Percentiles rank a stretch among this genome's conserved stretches.
Conservation (phyloP, 805 yeast genomes). For the Metschnikowia anglica region DNA sequence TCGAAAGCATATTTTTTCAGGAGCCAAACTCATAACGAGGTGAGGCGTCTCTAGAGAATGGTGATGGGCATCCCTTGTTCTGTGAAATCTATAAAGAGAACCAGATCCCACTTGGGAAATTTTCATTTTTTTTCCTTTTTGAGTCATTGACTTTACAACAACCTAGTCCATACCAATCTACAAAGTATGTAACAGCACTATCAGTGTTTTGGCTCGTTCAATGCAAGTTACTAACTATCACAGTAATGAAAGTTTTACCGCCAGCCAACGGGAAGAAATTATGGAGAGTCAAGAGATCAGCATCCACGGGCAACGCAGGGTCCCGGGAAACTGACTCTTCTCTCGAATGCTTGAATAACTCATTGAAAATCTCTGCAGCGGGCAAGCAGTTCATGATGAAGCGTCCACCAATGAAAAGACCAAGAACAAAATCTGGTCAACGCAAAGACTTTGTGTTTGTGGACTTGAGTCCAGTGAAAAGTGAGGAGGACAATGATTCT, state of each 20-base stretch:
- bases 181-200: no score
- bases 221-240: conserved; percentile 4
- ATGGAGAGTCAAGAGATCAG: conserved; percentile 44
- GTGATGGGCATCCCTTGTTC: not conserved
- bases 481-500: conserved; percentile 25
- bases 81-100: not conserved
- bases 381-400: conserved; percentile 34
- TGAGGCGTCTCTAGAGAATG: no score
- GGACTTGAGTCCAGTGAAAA: conserved; percentile 43
- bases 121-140: not conserved
- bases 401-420: conserved; percentile 44
- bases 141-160: not conserved
- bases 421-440: conserved; percentile 45
- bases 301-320: conserved; percentile 17
- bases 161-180: not conserved
- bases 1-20: no score
- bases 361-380: conserved; percentile 43
- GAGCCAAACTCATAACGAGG: conserved; percentile 1
- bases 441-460: conserved; percentile 48
- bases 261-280: conserved; percentile 47
- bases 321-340: conserved; percentile 23
- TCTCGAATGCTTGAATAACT: conserved; percentile 42
- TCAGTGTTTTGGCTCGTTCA: no score
- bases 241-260: conserved; percentile 29
- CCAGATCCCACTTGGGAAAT: not conserved